Base-by-base conservation (phyloP, 306 rosid genomes). In the Malus domestica region DNA sequence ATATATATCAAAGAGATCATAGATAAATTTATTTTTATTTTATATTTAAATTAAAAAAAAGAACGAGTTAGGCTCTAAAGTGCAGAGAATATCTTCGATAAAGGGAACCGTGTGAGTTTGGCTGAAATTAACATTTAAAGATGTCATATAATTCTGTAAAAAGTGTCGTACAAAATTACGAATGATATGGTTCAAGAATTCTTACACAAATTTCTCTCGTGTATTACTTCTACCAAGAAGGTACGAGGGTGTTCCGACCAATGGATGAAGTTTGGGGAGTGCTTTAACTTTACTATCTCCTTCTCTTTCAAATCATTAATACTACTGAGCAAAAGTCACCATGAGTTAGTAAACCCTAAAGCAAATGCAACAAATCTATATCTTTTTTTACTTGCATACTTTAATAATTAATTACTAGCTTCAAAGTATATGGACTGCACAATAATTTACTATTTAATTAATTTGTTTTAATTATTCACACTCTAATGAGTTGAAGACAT, bases 181-280 rank as follows among this genome's bases (percentile, higher is more conserved):
- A 5, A 46, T 46, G 1, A 46, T 1, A 46, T 4, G 2, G 2
- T 49, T 49, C 0, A 0, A 5, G 18, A 2, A 1, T 49, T 0
- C 8, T 15, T 1, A 5, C 20, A 15, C 3, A 49, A 49, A 0
- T 15, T 1, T 49, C 6, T 60, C 25, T 12, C 6, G 3, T 23
- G 16, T 23, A 23, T 11, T 23, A 60, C 33, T 60, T 23, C 30
- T 23, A 23, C 33, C 8, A 6, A 23, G 33, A 60, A 25, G 65
- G 3, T 60, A 25, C 29, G 8, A 60, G 55, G 55, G 65, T 33
- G 25, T 22, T 1, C 10, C 1, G 5, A 32, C 7, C 14, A 8
- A 23, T 25, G 25, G 32, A 23, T 23, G 19, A 60, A 60, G 66
- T 25, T 25, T 25, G 19, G 20, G 55, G 20, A 51, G 55, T 16